phyloP scores from a whole-genome alignment of 768 basidiomycete genomes.

The Leccinum truebloodii region DNA sequence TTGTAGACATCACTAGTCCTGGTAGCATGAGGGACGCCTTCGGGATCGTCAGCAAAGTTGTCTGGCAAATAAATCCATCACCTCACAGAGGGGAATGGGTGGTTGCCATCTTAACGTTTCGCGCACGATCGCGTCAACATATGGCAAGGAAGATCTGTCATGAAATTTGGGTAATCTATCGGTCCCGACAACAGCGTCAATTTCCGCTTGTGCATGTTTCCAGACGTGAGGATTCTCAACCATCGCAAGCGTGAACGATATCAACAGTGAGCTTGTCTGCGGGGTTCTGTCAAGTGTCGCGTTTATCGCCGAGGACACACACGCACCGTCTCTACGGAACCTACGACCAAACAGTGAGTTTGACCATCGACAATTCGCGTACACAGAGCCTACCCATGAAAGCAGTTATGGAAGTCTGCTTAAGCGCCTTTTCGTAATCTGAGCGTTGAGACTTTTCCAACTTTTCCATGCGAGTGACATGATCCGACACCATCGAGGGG shows the following conservation, averaged over 20 bases:
- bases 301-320: background rate
- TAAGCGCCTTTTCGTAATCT: constrained; percentile 18
- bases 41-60: background rate
- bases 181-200: constrained; percentile 9
- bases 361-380: background rate
- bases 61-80: background rate
- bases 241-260: constrained; percentile 16
- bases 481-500: constrained; percentile 16
- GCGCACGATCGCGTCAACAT: constrained; percentile 14
- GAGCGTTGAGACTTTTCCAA: constrained; percentile 6
- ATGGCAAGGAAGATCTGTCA: constrained; percentile 10
- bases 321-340: constrained; percentile 15
- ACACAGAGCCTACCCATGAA: constrained; percentile 12
- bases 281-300: background rate
- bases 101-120: constrained; percentile 18
- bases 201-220: constrained; percentile 14
- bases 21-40: constrained; percentile 21
- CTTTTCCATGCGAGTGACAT: constrained; percentile 13
- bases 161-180: constrained; percentile 12
- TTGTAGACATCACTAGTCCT: constrained; percentile 42
- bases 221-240: constrained; percentile 12
- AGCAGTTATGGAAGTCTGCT: constrained; percentile 15
- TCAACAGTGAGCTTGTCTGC: constrained; percentile 2
- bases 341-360: constrained; percentile 3
- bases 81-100: constrained; percentile 5